These are phyloP conservation scores for Blastobotrys robertii DNA, from an alignment of 805 yeast genomes.

Conservation along the genomic window DNA sequence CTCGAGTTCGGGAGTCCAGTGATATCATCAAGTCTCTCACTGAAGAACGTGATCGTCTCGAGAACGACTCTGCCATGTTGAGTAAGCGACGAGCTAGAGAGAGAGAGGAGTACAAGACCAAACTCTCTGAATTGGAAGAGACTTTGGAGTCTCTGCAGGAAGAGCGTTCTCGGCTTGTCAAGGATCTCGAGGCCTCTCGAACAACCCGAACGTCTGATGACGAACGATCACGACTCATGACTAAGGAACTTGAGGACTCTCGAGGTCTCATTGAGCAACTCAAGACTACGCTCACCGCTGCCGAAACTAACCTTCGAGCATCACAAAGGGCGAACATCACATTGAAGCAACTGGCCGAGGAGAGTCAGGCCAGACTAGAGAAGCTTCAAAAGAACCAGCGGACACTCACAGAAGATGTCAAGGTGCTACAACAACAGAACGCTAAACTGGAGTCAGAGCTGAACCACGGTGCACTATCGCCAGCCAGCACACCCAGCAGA, in stretches of 20 bases:
- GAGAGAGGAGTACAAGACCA: conserved; percentile 48
- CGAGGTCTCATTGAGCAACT: conserved; percentile 13
- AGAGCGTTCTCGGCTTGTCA: conserved; percentile 24
- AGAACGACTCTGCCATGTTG: conserved; percentile 40
- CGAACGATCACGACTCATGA: conserved; percentile 15
- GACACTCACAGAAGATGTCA: conserved; percentile 26
- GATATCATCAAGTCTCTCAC: conserved; percentile 39
- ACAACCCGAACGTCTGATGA: conserved; percentile 11
- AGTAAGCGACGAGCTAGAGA: conserved; percentile 55
- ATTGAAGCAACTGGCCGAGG: conserved; percentile 28
- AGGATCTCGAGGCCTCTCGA: conserved; percentile 17
- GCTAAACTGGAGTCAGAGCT: conserved; percentile 10
- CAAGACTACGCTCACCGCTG: conserved; percentile 16
- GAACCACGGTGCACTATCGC: neutral
- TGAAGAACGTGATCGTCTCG: conserved; percentile 56
- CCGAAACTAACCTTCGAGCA: conserved; percentile 22
- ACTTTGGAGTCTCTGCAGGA: conserved; percentile 25
- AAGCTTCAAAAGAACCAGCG: conserved; percentile 27
- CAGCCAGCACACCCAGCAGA: conserved; percentile 3
- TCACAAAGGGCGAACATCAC: conserved; percentile 24
- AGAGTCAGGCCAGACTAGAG: conserved; percentile 28
- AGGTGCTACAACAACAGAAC: conserved; percentile 20
- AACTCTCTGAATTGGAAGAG: conserved; percentile 33
- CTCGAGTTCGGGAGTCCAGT: conserved; percentile 45
- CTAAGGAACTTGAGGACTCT: conserved; percentile 24